Conservation (phyloP, 179 eudicot species). For the Silene vulgaris region DNA sequence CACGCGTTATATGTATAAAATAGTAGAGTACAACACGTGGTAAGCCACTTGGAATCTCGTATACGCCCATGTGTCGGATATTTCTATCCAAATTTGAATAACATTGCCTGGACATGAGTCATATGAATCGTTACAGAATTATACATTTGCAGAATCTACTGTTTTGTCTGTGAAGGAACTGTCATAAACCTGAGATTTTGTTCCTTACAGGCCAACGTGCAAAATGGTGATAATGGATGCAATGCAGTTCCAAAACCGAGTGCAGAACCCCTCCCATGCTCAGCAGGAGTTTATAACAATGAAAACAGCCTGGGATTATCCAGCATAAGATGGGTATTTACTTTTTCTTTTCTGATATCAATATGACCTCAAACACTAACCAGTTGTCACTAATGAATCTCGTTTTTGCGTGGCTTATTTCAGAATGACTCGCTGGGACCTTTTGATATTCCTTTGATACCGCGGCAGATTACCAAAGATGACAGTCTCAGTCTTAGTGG, state of each 20-base stretch:
- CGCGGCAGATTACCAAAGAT: constrained; percentile 29
- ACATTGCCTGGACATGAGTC: neutral
- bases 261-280: constrained; percentile 32
- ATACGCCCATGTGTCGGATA: neutral
- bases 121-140: neutral
- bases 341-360: neutral
- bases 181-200: neutral
- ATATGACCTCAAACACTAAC: neutral
- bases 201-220: constrained; percentile 19
- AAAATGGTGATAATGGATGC: constrained; percentile 1
- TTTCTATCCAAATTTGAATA: neutral
- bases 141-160: neutral
- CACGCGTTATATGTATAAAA: neutral
- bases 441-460: constrained; percentile 33
- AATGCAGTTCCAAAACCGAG: constrained; percentile 33
- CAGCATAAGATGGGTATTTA: constrained; percentile 37
- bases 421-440: constrained; percentile 51
- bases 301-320: constrained; percentile 49
- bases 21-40: neutral
- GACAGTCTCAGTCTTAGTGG: constrained; percentile 30
- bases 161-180: neutral
- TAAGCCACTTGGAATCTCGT: neutral
- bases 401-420: neutral
- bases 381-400: neutral
- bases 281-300: constrained; percentile 28